Evolutionary conservation across 2,329 filamentous ascomycete species (phyloP), one percentile per base, ranked within the genome.

Genomic region (Nemania bipapillata): DNA sequence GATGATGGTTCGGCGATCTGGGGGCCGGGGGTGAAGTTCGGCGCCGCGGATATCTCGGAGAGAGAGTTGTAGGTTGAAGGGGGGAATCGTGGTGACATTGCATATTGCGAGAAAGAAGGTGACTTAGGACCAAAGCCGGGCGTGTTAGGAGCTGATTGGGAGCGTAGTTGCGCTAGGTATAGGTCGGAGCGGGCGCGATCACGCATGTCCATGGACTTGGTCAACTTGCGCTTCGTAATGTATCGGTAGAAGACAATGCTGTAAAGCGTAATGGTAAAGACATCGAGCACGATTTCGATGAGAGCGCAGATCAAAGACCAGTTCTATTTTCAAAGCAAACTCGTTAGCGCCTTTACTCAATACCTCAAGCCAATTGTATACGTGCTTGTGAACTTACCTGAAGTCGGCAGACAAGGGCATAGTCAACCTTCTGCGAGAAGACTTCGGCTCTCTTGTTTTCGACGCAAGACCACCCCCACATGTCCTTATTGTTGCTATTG

Each of bases 391-490:
- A 22, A 75, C 86, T 81, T 83, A 91, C 90, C 85, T 92, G 90
- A 76, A 99, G 89, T 76, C 95, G 91, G 84, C 96, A 99, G 73
- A 98, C 87, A 58, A 99, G 90, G 28, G 89, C 89, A 81, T 98
- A 99, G 81, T 96, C 86, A 74, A 99, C 88, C 76, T 96, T 90
- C 65, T 94, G 85, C 70, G 89, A 79, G 80, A 95, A 98, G 61
- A 97, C 83, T 58, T 93, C 82, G 63, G 90, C 84, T 69, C 95
- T 90, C 72, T 90, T 89, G 80, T 97, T 98, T 76, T 97, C 87
- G 65, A 94, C 91, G 80, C 96, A 99, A n/a, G 93, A 89, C 96
- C 96, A 99, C 68, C 95, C 94, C 96, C 96, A 99, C 81, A 99
- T 88, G 80, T 99, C 96, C 81, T 97, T 89, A 77, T 92, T 92